Evolutionary conservation across 1,139 yeast species (phyloP).

Genomic region (Hansenula sp.): DNA sequence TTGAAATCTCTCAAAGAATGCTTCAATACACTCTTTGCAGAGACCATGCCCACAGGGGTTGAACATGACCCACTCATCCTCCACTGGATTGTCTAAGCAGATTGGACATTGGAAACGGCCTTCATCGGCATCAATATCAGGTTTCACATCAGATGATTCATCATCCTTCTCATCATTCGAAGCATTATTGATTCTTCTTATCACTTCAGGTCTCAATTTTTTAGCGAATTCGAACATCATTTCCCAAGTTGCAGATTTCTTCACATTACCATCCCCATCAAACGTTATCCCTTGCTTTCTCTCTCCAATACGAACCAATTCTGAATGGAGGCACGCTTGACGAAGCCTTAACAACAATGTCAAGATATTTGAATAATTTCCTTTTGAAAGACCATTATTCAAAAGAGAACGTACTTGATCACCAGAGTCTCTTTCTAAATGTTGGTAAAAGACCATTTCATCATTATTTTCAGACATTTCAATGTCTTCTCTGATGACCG

Average conservation of each 20-base stretch:
- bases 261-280: conserved; percentile 21
- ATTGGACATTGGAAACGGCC: conserved; percentile 49
- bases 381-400: conserved; percentile 27
- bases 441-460: conserved; percentile 45
- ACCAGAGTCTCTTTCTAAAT: conserved; percentile 57
- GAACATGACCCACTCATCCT: conserved; percentile 37
- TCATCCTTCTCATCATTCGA: conserved; percentile 5
- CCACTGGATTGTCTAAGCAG: conserved; percentile 43
- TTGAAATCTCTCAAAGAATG: conserved; percentile 42
- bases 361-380: conserved; percentile 58
- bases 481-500: conserved; percentile 43
- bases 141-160: conserved; percentile 5
- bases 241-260: conserved; percentile 11
- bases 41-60: conserved; percentile 68
- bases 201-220: conserved; percentile 21
- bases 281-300: conserved; percentile 28
- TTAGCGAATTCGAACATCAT: conserved; percentile 24
- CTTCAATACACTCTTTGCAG: conserved; percentile 58
- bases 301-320: conserved; percentile 66
- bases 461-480: conserved; percentile 49
- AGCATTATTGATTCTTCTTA: conserved; percentile 26
- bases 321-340: conserved; percentile 88
- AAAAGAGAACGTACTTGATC: conserved; percentile 40
- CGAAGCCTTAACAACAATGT: conserved; percentile 75
- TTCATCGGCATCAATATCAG: conserved; percentile 20